Base-by-base conservation (phyloP, 1,139 yeast genomes). In the Diutina mesorugosa region DNA sequence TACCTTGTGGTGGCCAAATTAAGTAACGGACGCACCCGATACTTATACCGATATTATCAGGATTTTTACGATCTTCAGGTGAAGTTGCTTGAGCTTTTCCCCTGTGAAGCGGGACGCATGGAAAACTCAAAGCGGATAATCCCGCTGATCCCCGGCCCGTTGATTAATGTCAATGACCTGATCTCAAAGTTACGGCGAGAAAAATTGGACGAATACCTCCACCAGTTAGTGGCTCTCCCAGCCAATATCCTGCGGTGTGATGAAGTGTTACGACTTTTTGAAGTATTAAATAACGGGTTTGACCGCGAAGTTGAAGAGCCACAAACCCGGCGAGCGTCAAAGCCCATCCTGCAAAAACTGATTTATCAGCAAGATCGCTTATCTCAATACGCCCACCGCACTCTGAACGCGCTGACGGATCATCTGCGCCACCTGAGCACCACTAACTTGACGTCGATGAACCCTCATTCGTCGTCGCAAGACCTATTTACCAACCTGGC, bases 111-210 rank as follows among this genome's bases (percentile, higher is more conserved):
- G 5, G 98, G 98, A 6, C 85, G 90, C 62, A 83, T 85, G 55
- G 90, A 87, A 68, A 82, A 83, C 61, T 77, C 80, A 47, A 73
- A 76, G 58, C 80, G 99, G 61, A 86, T 87, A 47, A 78, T 93
- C 59, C 99, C 99, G 4, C 90, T 87, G 61, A 91, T 95, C 66
- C 99, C 99, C 0, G 99, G 99, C 1, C 99, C 99, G 1, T 78
- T 93, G 56, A 87, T 95, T 54, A 88, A 88, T 66, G 97, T 93
- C 56, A 90, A 91, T 61, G 98, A 91, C 66, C 81, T 86, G 56
- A 86, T 91, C 57, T 87, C 97, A 16, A 85, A 86, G 63, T 87
- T 89, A 67, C 80, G 99, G 64, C 78, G 93, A 62, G 88, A 84
- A 46, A 95, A 90, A 69, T 77, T 95, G 63, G 95, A 93, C 69